These are phyloP conservation scores for Groenewaldozyma sp. DNA, from an alignment of 1,139 yeast genomes.

Conservation along the genomic window DNA sequence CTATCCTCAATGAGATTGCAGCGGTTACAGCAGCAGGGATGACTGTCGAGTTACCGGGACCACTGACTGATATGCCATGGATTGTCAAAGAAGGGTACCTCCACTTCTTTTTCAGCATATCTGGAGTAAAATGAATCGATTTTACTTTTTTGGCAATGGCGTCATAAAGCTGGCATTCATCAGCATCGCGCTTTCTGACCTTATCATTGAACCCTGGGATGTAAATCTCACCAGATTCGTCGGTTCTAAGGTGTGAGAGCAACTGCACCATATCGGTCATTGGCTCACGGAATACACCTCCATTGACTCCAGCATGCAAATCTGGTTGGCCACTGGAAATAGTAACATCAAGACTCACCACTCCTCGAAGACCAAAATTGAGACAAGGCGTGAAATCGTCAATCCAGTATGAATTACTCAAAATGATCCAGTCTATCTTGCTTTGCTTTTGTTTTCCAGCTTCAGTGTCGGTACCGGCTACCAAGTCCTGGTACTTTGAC, in stretches of 20 bases:
- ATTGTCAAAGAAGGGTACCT: slow-evolving; percentile 81
- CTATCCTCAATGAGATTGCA: slow-evolving; percentile 72
- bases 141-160: slow-evolving; percentile 35
- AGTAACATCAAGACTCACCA: slow-evolving; percentile 66
- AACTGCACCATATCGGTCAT: slow-evolving; percentile 74
- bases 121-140: slow-evolving; percentile 29
- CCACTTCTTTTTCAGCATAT: slow-evolving; percentile 72
- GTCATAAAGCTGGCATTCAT: slow-evolving; percentile 52
- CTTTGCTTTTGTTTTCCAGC: slow-evolving; percentile 30
- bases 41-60: slow-evolving; percentile 83
- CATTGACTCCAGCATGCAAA: slow-evolving; percentile 94
- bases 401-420: slow-evolving; percentile 91
- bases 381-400: slow-evolving; percentile 84
- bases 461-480: slow-evolving; percentile 21
- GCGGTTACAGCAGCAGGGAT: slow-evolving; percentile 78
- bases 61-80: slow-evolving; percentile 80
- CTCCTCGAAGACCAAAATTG: slow-evolving; percentile 91
- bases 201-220: slow-evolving; percentile 66
- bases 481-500: slow-evolving; percentile 36
- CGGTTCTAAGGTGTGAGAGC: slow-evolving; percentile 48
- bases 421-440: slow-evolving; percentile 73
- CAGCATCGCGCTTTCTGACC: slow-evolving; percentile 44
- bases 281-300: slow-evolving; percentile 86
- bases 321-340: slow-evolving; percentile 71
- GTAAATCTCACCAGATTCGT: slow-evolving; percentile 45